These are phyloP conservation scores for Eragrostis curvula DNA, from an alignment of 176 grass and related monocot genomes.

Conservation along the genomic window DNA sequence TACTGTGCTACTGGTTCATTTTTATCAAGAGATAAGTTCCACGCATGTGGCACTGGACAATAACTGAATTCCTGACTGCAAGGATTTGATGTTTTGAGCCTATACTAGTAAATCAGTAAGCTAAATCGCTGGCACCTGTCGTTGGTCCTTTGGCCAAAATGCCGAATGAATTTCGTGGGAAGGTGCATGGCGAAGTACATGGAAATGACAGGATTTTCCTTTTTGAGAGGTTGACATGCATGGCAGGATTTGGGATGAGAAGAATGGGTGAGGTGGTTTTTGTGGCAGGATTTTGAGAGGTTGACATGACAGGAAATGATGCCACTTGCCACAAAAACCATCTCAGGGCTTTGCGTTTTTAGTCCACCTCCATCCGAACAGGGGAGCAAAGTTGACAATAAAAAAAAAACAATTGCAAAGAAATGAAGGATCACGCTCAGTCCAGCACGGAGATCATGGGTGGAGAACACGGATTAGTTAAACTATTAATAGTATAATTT, in stretches of 20 bases:
- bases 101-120: too few species aligned
- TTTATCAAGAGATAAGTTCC: too few species aligned
- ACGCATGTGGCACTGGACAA: too few species aligned
- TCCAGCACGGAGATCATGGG: too few species aligned
- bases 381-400: not conserved
- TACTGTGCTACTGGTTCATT: too few species aligned
- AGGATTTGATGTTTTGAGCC: too few species aligned
- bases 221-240: not conserved
- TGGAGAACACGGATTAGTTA: not conserved
- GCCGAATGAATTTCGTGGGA: too few species aligned
- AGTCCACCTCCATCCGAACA: not conserved
- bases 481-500: not conserved
- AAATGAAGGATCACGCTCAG: too few species aligned
- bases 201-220: not conserved
- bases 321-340: not conserved
- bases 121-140: too few species aligned
- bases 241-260: not conserved
- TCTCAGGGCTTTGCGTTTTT: not conserved
- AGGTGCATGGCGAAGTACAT: not conserved
- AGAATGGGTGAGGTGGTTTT: not conserved
- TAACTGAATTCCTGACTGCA: too few species aligned
- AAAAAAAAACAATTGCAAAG: not conserved
- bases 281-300: too few species aligned
- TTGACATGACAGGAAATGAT: not conserved
- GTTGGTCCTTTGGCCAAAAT: too few species aligned